Base-by-base conservation (phyloP, 2,329 filamentous ascomycete genomes). In the Verticillium longisporum region DNA sequence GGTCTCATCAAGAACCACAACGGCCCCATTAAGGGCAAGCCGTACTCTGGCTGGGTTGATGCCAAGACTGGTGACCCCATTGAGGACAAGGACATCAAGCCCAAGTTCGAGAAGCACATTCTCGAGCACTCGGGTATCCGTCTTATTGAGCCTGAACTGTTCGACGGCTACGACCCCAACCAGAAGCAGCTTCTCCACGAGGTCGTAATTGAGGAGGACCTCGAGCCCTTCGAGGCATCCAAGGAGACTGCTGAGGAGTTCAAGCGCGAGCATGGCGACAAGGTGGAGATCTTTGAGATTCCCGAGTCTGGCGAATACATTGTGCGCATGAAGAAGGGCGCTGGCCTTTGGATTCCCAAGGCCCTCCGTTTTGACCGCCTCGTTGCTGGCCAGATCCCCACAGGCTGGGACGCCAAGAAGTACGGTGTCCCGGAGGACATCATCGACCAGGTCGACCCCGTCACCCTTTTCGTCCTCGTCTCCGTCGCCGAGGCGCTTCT, bases 1-100 rank as follows among this genome's bases (percentile, higher is more conserved):
- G 95, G 95, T 72, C 87, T 98, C 63, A 98, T 99, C 81, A 97
- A 94, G 83, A 96, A 99, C 76, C 91, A 97, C 81, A 98, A 98
- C 69, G 95, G 95, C 18, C 88, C 89, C 36, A 86, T 99, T 74
- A 99, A 99, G 81, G 95, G 95, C 74, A 90, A 96, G 80, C 90
- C 90, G 66, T 98, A 99, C 79, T 92, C 94, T 67, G 95, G 95
- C 68, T 99, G 91, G 92, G 91, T 99, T 62, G 95, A 99, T 71
- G 83, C 87, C 73, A 98, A 98, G 85, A 88, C 91, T 60, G 91
- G 91, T 54, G 94, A 98, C 62, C 95, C 95, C 7, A 92, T 99
- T 33, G 94, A 98, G 63, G 95, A 99, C 79, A 97, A 97, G 81
- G 95, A 99, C 70, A 84, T 99, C 75, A 99, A 99, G 83, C 77